Percentiles rank a stretch among this genome's conserved stretches.
These are phyloP conservation scores for Calonectria pseudoturangicola DNA, from an alignment of 2,329 filamentous ascomycete genomes.

Conservation along the genomic window DNA sequence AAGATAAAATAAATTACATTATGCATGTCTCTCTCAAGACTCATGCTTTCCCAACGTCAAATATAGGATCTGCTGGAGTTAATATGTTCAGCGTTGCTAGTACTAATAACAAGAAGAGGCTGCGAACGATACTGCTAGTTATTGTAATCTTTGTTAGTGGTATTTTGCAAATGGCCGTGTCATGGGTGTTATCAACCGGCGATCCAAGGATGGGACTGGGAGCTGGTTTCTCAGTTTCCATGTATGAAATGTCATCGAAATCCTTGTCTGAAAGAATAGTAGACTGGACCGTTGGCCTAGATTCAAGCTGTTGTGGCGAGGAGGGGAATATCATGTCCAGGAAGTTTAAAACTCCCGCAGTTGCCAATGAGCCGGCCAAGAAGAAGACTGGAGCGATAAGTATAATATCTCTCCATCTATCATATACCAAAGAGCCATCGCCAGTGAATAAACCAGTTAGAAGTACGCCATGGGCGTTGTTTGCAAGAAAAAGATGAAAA, in stretches of 20 bases:
- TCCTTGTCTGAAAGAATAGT: not conserved
- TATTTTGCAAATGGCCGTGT: not conserved
- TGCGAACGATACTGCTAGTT: not conserved
- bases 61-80: not conserved
- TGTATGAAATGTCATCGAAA: not conserved
- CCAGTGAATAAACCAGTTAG: slow-evolving; percentile 47
- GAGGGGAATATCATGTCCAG: not conserved
- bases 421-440: slow-evolving; percentile 45
- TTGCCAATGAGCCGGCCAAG: slow-evolving; percentile 34
- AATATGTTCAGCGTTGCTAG: slow-evolving; percentile 34
- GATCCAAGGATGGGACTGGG: not conserved
- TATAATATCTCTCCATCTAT: slow-evolving; percentile 51
- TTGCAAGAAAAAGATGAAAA: slow-evolving; percentile 77
- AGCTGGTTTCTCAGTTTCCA: not conserved
- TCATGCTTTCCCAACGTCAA: no score
- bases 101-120: slow-evolving; percentile 1
- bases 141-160: not conserved
- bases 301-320: not conserved
- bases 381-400: slow-evolving; percentile 49
- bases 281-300: not conserved
- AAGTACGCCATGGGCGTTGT: slow-evolving; percentile 70
- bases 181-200: not conserved
- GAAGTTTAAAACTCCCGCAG: not conserved
- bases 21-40: no score
- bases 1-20: no score